Evolutionary conservation across 2,329 filamentous ascomycete species (phyloP), one percentile per base, ranked within the genome.

Genomic region (Alternaria sp.): DNA sequence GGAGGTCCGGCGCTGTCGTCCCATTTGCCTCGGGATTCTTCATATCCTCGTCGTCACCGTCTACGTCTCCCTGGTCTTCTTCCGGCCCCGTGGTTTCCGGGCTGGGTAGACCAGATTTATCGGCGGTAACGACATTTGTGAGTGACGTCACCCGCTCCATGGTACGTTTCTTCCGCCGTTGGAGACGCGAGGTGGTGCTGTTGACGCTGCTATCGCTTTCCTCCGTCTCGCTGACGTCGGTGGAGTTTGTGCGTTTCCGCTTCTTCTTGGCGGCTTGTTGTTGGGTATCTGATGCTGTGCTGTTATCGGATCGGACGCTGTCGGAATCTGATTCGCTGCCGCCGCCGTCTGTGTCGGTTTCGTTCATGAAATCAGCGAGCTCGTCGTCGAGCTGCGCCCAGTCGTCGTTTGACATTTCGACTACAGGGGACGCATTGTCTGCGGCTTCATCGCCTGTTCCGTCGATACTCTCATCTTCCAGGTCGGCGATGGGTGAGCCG

Each of bases 311-410:
- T 2, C 66, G 68, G 15, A 76, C 72, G 51, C 77, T 77, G 32
- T 81, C 76, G 11, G 77, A 72, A 47, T 77, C 77, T 8, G 74
- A 77, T 5, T 70, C 71, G 46, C 68, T 70, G 12, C 72, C 67
- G 13, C 72, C 67, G 17, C 72, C 72, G 6, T 78, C 79, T 2
- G 78, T 78, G 10, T 80, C 80, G 5, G 77, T 72, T 32, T 78
- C 77, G 45, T 86, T 86, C 68, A 96, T 81, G 69, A 96, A 94
- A 49, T 93, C 92, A 13, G 87, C 88, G 10, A 96, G 82, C 73
- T 96, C 93, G 62, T 91, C 89, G 67, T 93, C 89, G 2, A 84
- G 81, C 47, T 83, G 81, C 26, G 83, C 81, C 62, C 84, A 83
- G 30, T 83, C 73, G 8, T 77, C 73, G 69, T 73, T 64, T 73